Percentiles rank a stretch among this genome's conserved stretches.
These are phyloP conservation scores for Umbelopsis ramanniana DNA, from an alignment of 192 early-diverging fungal species.

Conservation along the genomic window DNA sequence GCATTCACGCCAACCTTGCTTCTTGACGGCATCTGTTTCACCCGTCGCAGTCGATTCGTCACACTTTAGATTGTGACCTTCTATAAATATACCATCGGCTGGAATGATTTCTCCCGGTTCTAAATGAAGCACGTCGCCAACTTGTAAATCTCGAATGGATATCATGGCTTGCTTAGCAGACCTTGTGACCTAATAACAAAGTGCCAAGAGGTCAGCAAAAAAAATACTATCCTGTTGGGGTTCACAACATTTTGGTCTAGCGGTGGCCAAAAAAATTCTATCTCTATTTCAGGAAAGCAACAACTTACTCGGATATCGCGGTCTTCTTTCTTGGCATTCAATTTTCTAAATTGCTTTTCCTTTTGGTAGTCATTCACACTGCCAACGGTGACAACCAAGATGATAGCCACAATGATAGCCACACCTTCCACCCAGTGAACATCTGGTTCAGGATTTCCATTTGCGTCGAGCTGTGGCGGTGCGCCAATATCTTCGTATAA, in stretches of 20 bases:
- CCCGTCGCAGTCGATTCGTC: slow-evolving; percentile 96
- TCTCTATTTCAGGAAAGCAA: neutral
- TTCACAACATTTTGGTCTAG: too few species aligned
- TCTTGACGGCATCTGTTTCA: slow-evolving; percentile 91
- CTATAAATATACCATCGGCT: slow-evolving; percentile 87
- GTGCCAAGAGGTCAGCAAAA: neutral
- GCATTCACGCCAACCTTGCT: slow-evolving; percentile 63
- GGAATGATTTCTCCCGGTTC: slow-evolving; percentile 94
- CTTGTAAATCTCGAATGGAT: slow-evolving; percentile 79
- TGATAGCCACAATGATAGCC: slow-evolving; percentile 79
- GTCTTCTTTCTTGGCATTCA: slow-evolving; percentile 88
- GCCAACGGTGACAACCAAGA: slow-evolving; percentile 78
- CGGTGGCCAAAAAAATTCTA: too few species aligned
- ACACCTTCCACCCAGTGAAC: slow-evolving; percentile 88
- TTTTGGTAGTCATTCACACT: slow-evolving; percentile 87
- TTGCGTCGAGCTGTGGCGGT: slow-evolving; percentile 43
- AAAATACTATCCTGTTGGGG: too few species aligned
- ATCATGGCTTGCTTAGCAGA: slow-evolving; percentile 70
- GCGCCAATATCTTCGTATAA: slow-evolving; percentile 76
- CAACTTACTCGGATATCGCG: slow-evolving; percentile 63
- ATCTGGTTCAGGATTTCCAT: slow-evolving; percentile 46
- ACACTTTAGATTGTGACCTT: slow-evolving; percentile 78
- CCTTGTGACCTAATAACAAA: slow-evolving; percentile 60
- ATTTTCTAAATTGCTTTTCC: slow-evolving; percentile 82
- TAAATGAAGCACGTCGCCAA: slow-evolving; percentile 88